Base-by-base conservation (phyloP, 1,284 basidiomycete genomes). In the Chiua sp. region DNA sequence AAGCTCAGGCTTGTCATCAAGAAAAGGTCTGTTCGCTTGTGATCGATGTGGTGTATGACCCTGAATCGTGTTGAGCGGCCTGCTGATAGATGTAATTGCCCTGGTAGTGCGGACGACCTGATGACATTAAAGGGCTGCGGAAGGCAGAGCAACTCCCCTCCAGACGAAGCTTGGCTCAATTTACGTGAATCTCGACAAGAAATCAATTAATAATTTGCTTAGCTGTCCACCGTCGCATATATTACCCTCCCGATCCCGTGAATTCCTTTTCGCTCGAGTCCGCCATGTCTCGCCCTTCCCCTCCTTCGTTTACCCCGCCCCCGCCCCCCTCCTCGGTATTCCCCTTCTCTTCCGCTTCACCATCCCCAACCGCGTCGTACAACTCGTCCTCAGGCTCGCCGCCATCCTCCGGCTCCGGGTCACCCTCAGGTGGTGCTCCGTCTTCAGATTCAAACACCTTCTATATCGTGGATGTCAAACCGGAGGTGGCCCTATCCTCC, bases 401-500 rank as follows among this genome's bases (percentile, higher is more conserved):
- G 30, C 8, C 39, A 39, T 32, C 37, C 15, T n/a, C 39, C 2
- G 39, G 39, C 39, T 42, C 39, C 20, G 39, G 7, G 8, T n/a
- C 39, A 16, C 15, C 15, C 13, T 39, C 37, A 35, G 33, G n/a
- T n/a, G n/a, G n/a, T n/a, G 33, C 16, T 18, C 37, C 37, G 2
- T 39, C 37, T 18, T 39, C 37, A 18, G 39, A 7, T 39, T 16
- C 37, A 18, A 39, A 42, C 11, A n/a, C 39, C 39, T 42, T 42
- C 39, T 42, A 7, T 42, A 5, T 42, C 18, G 20, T 62, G 20
- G 46, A 35, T 20, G 55, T 67, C 3, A 81, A 80, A 57, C 78
- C 84, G 18, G 72, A 77, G 37, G 68, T 78, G 63, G 70, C 79
- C 4, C 82, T 83, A 78, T 79, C 79, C 61, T 71, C 79, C 58